Percentiles rank a stretch among this genome's conserved stretches.
Conservation (phyloP, 2,329 filamentous ascomycete species). For the Colletotrichum chlorophyti region DNA sequence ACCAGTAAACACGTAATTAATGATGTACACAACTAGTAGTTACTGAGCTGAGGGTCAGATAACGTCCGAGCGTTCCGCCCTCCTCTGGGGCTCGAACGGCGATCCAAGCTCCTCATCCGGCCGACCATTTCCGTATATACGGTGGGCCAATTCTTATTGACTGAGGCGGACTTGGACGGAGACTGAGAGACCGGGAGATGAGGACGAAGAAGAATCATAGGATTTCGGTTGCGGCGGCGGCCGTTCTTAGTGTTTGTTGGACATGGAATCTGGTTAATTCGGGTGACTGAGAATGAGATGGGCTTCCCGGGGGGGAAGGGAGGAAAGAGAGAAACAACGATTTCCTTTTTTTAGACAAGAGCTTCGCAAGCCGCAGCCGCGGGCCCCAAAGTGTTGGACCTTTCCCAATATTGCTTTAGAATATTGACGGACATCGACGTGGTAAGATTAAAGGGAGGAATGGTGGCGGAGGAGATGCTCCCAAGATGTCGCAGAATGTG, state of each 20-base stretch:
- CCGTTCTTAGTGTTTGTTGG: constrained; percentile 1
- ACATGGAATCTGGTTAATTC: background rate
- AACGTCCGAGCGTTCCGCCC: constrained; percentile 23
- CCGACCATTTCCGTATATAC: no score
- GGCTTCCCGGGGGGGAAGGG: no score
- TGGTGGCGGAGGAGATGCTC: background rate
- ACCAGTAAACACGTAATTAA: background rate
- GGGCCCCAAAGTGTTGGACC: constrained; percentile 1
- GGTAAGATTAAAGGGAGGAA: background rate
- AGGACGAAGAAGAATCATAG: constrained; percentile 6
- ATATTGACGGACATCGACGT: no score
- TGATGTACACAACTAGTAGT: no score
- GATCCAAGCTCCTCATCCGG: background rate
- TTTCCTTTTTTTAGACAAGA: constrained; percentile 3
- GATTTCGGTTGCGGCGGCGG: background rate
- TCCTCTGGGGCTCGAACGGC: constrained; percentile 23
- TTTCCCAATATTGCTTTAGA: constrained; percentile 4
- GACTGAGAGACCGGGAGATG: no score
- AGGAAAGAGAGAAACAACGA: constrained; percentile 6
- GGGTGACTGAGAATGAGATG: background rate
- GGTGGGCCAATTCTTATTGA: background rate
- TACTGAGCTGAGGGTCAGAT: constrained; percentile 15
- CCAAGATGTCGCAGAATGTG: background rate
- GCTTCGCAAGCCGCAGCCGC: constrained; percentile 3
- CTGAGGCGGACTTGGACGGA: background rate